phyloP scores from a whole-genome alignment of 306 rosid species.

The Astragalus glycyphyllos region DNA sequence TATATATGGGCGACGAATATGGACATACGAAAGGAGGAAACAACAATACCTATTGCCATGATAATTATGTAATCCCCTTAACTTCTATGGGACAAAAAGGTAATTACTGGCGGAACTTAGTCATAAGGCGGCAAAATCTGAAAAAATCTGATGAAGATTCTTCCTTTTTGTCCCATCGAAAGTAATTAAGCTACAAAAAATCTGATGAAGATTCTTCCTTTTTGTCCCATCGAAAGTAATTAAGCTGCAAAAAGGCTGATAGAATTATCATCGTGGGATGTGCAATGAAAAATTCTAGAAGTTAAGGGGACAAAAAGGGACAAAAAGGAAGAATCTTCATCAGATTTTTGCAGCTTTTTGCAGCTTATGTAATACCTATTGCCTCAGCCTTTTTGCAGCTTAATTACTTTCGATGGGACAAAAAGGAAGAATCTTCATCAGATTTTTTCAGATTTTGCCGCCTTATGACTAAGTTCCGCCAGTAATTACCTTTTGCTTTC shows the following conservation, averaged over 20 bases:
- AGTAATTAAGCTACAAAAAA: slow-evolving; percentile 78
- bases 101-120: slow-evolving; percentile 75
- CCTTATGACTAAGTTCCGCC: slow-evolving; percentile 79
- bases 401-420: slow-evolving; percentile 93
- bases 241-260: too few species aligned
- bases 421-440: slow-evolving; percentile 74
- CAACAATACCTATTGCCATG: slow-evolving; percentile 98
- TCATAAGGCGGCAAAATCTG: slow-evolving; percentile 85
- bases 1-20: slow-evolving; percentile 95
- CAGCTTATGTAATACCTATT: too few species aligned
- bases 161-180: slow-evolving; percentile 91
- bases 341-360: too few species aligned
- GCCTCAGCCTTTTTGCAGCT: slow-evolving; percentile 59
- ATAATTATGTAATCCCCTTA: slow-evolving; percentile 71
- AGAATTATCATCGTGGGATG: too few species aligned
- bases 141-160: slow-evolving; percentile 74
- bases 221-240: too few species aligned
- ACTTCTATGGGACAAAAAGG: slow-evolving; percentile 39
- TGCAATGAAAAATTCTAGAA: too few species aligned
- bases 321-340: slow-evolving; percentile 75
- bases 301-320: too few species aligned
- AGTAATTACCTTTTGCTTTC: slow-evolving; percentile 49
- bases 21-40: slow-evolving; percentile 99
- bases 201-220: too few species aligned
- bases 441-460: slow-evolving; percentile 87